Evolutionary conservation across 1,284 basidiomycete genomes (phyloP).

Genomic region (Irpex sp.): DNA sequence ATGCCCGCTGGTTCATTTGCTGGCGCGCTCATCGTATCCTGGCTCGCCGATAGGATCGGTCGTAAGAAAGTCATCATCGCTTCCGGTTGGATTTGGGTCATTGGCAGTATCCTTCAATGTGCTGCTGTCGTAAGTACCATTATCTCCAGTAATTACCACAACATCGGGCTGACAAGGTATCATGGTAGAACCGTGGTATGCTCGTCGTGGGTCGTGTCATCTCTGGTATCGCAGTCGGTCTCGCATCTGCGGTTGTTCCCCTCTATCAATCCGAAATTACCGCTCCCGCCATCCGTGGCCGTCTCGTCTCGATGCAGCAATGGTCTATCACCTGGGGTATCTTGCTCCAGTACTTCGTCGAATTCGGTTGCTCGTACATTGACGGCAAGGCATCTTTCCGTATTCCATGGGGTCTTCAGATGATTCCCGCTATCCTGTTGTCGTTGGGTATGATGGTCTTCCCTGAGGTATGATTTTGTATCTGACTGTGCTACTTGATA

Average conservation of each 20-base stretch:
- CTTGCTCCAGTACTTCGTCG: slow-evolving; percentile 67
- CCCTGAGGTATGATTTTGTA: slow-evolving; percentile 41
- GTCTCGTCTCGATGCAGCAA: slow-evolving; percentile 73
- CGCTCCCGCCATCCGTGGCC: slow-evolving; percentile 64
- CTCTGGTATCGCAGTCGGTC: slow-evolving; percentile 34
- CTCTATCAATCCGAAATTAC: slow-evolving; percentile 66
- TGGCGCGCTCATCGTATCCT: slow-evolving; percentile 55
- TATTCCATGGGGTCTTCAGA: slow-evolving; percentile 74
- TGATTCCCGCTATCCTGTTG: slow-evolving; percentile 69
- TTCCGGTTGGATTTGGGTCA: slow-evolving; percentile 63
- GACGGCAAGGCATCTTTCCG: slow-evolving; percentile 66
- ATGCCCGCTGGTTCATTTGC: slow-evolving; percentile 71
- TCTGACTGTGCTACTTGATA: background rate
- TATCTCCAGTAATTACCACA: background rate
- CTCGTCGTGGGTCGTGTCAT: slow-evolving; percentile 43
- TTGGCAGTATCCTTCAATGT: slow-evolving; percentile 66
- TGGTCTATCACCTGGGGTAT: slow-evolving; percentile 78
- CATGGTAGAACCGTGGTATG: slow-evolving; percentile 48
- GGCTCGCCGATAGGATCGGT: slow-evolving; percentile 60
- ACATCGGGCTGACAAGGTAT: background rate
- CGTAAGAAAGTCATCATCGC: slow-evolving; percentile 61
- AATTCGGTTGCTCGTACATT: slow-evolving; percentile 72
- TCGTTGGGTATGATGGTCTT: slow-evolving; percentile 63
- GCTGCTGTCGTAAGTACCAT: slow-evolving; percentile 45
- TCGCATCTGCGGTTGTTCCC: slow-evolving; percentile 35